These are phyloP conservation scores for Fusarium avenaceum DNA, from an alignment of 2,329 filamentous ascomycete species.

Conservation along the genomic window DNA sequence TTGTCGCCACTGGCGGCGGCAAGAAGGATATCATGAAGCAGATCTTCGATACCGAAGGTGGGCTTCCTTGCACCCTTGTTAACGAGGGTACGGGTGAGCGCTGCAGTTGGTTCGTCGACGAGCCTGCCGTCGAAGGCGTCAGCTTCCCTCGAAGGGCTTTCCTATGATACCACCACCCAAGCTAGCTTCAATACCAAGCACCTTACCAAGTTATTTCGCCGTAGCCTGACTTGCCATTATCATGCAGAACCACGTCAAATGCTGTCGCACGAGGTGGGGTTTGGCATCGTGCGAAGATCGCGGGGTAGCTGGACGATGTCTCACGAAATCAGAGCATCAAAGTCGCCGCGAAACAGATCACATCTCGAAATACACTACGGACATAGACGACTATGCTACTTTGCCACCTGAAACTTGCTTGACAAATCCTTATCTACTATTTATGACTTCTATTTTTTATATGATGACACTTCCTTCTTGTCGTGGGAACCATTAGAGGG, in stretches of 20 bases:
- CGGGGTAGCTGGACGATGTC: constrained; percentile 33
- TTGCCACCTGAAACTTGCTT: constrained; percentile 3
- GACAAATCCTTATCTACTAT: constrained; percentile 10
- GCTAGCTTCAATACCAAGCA: constrained; percentile 29
- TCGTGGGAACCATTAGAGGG: constrained; percentile 46
- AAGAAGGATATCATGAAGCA: constrained; percentile 94
- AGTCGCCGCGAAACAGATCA: constrained; percentile 6
- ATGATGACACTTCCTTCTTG: constrained; percentile 25
- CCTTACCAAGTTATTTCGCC: constrained; percentile 20
- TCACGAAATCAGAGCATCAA: constrained; percentile 2
- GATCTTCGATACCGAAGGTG: constrained; percentile 86
- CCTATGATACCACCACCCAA: constrained; percentile 54
- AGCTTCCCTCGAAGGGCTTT: constrained; percentile 81
- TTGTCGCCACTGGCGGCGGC: constrained; percentile 87
- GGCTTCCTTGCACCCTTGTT: constrained; percentile 87
- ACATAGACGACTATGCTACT: constrained; percentile 22
- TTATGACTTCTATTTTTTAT: constrained; percentile 32
- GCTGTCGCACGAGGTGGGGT: constrained; percentile 21
- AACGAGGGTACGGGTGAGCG: constrained; percentile 87
- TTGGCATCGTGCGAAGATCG: constrained; percentile 34
- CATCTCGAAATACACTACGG: constrained; percentile 7
- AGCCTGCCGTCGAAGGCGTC: constrained; percentile 86
- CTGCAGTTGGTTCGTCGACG: constrained; percentile 95
- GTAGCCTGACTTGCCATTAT: constrained; percentile 21
- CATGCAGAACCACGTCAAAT: constrained; percentile 22